A percentile compares a stretch with the other conserved stretches of the same genome.
Evolutionary conservation across 2,329 filamentous ascomycete species (phyloP).

Genomic region (Stagonosporopsis tanaceti): DNA sequence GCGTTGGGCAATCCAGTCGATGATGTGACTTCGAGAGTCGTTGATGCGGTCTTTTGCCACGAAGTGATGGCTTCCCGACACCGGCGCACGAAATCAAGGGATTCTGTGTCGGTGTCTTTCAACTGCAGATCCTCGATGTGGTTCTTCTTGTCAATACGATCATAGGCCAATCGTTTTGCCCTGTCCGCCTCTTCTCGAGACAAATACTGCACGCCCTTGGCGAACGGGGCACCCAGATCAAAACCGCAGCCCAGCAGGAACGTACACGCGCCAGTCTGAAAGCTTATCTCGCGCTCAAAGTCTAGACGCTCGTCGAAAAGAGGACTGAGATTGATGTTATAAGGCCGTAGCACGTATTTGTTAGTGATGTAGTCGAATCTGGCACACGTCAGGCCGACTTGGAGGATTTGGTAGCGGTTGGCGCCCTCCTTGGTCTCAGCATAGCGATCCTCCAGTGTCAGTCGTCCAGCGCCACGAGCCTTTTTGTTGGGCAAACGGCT

Average conservation of each 20-base stretch:
- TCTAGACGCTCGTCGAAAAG: constrained; percentile 62
- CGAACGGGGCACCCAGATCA: constrained; percentile 64
- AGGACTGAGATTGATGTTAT: constrained; percentile 70
- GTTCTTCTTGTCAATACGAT: constrained; percentile 52
- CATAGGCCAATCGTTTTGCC: constrained; percentile 56
- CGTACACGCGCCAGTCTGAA: constrained; percentile 66
- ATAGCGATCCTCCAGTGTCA: constrained; percentile 68
- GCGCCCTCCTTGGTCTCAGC: constrained; percentile 67
- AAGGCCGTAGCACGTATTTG: constrained; percentile 67
- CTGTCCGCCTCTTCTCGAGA: constrained; percentile 65
- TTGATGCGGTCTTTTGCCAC: constrained; percentile 51
- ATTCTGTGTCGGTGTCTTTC: constrained; percentile 60
- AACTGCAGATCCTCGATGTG: constrained; percentile 56
- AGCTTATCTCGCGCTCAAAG: constrained; percentile 67
- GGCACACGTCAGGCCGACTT: constrained; percentile 73
- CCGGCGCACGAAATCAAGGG: constrained; percentile 60
- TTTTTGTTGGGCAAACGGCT: constrained; percentile 48
- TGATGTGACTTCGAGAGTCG: constrained; percentile 40
- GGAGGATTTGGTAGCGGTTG: constrained; percentile 69
- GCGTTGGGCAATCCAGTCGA: constrained; percentile 35
- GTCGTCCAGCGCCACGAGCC: constrained; percentile 49
- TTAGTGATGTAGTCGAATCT: constrained; percentile 59
- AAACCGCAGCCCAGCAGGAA: constrained; percentile 68
- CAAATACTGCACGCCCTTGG: constrained; percentile 67
- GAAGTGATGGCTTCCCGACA: constrained; percentile 56